Percentiles rank a stretch among this genome's conserved stretches.
phyloP scores from a whole-genome alignment of 371 early-diverging fungal species.

The Mucor piriformis region DNA sequence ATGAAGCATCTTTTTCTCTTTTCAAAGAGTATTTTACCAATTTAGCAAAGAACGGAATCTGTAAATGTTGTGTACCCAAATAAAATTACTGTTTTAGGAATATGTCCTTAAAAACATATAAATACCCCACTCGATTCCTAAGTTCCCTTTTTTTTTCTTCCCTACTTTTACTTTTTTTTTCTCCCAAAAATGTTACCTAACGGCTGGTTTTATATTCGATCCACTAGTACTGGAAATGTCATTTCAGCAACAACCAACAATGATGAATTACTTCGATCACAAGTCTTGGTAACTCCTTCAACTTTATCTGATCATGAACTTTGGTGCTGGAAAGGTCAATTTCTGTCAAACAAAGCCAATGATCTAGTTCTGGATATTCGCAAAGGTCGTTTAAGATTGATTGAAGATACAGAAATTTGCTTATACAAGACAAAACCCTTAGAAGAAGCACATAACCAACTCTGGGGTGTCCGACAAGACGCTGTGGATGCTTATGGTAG shows the following conservation, averaged over 20 bases:
- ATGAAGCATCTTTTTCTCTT: neutral
- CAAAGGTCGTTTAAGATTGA: conserved; percentile 50
- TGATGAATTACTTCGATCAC: conserved; percentile 34
- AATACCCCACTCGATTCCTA: neutral
- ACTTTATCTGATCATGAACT: conserved; percentile 36
- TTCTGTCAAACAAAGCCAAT: conserved; percentile 44
- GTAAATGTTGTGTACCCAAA: neutral
- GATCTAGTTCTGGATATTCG: conserved; percentile 50
- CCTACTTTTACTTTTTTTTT: conserved; percentile 9
- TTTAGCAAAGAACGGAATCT: conserved; percentile 9
- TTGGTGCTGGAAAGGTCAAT: conserved; percentile 51
- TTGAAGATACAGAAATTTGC: conserved; percentile 57
- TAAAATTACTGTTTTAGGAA: conserved; percentile 18
- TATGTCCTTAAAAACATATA: conserved; percentile 13
- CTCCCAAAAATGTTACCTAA: conserved; percentile 15
- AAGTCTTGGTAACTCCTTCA: conserved; percentile 39
- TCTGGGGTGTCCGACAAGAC: conserved; percentile 40
- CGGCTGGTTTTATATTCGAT: conserved; percentile 51
- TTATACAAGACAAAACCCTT: conserved; percentile 38
- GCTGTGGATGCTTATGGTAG: conserved; percentile 32
- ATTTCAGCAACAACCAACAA: conserved; percentile 26
- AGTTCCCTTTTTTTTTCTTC: neutral
- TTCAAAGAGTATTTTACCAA: too few relatives aligned
- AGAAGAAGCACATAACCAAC: conserved; percentile 45
- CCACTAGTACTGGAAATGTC: conserved; percentile 37